Evolutionary conservation across 306 rosid species (phyloP), one percentile per base, ranked within the genome.

Genomic region (Sindora glabra): DNA sequence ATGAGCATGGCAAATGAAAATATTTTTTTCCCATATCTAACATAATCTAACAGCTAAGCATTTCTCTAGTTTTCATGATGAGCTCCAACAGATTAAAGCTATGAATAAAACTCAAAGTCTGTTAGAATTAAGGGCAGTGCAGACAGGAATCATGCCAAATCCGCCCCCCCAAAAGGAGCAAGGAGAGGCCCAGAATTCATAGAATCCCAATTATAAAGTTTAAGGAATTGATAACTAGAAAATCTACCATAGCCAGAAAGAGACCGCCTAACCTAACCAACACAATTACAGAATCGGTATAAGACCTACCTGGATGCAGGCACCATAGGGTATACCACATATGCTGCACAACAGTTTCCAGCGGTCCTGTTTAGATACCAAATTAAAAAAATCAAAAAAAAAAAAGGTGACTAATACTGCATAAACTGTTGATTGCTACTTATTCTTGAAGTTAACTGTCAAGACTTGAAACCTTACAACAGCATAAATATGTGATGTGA

Each of bases 341-440:
- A 94, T 94, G 80, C 89, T 84, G 58, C 99, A 89, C 77, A 89
- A 74, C 76, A 94, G 81, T 85, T 89, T 92, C 99, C 99, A 92
- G 65, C 99, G 99, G 62, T 92, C 96, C 99, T 92, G 83, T 74
- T 74, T 74, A 65, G 56, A 56, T 38, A 62, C 58, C 69, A 26
- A 61, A 62, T 37, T 50, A 10, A 65, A 54, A 59, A n/a, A n/a
- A n/a, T n/a, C n/a, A n/a, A n/a, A n/a, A n/a, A n/a, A n/a, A n/a
- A n/a, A n/a, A n/a, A n/a, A n/a, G n/a, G n/a, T n/a, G n/a, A n/a
- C n/a, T n/a, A n/a, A n/a, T n/a, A n/a, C n/a, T n/a, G n/a, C 48
- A 57, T 47, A 17, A 19, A 23, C 1, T 29, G 58, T 48, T 53
- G 25, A 57, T 11, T 5, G 26, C 45, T 48, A 45, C 41, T 17